Percentiles rank a stretch among this genome's conserved stretches.
Evolutionary conservation across 257 asterid genomes (phyloP).

Genomic region (Jacaranda copaia): DNA sequence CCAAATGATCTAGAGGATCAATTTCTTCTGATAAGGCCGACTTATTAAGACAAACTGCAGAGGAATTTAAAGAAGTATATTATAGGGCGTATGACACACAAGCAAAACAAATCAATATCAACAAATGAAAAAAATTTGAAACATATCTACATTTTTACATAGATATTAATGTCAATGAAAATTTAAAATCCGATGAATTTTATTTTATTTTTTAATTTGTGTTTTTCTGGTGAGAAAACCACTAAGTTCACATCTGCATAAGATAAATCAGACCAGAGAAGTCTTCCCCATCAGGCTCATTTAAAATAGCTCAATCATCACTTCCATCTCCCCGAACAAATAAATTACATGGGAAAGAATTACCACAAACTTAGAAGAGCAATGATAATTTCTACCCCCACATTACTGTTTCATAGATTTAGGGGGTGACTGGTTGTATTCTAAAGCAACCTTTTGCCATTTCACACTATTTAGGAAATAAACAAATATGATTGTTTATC

Average conservation of each 20-base stretch:
- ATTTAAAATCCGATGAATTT: not conserved
- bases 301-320: not conserved
- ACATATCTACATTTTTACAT: not conserved
- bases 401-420: not conserved
- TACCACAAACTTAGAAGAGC: not conserved
- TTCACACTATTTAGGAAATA: too few relatives aligned
- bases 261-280: constrained; percentile 7
- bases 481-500: too few relatives aligned
- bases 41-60: constrained; percentile 32
- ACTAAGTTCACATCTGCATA: not conserved
- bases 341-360: not conserved
- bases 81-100: not conserved
- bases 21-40: constrained; percentile 4
- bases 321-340: not conserved
- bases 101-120: constrained; percentile 16
- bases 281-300: not conserved
- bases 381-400: not conserved
- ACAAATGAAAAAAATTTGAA: not conserved
- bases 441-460: too few relatives aligned
- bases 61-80: constrained; percentile 4
- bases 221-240: not conserved
- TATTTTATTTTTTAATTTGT: not conserved
- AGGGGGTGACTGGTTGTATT: too few relatives aligned
- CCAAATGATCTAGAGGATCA: not conserved
- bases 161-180: not conserved